A percentile compares a stretch with the other conserved stretches of the same genome.
Evolutionary conservation across 2,329 filamentous ascomycete species (phyloP).

Genomic region (Fusarium circinatum): DNA sequence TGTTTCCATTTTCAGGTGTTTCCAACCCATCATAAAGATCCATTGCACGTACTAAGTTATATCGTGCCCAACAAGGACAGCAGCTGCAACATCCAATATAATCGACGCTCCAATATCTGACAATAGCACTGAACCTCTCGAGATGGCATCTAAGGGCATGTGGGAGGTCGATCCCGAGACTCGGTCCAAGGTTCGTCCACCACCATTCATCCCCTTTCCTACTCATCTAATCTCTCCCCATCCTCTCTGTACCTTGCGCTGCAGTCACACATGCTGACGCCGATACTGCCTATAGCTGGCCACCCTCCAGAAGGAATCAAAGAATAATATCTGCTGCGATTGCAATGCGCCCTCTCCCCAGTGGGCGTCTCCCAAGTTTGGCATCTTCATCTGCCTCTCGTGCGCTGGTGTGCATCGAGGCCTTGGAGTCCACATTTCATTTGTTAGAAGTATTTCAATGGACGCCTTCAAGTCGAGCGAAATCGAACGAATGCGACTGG

Average conservation of each 20-base stretch:
- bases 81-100: not conserved
- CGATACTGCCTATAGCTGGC: conserved; percentile 70
- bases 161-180: conserved; percentile 99
- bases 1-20: conserved; percentile 24
- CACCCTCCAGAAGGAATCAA: conserved; percentile 88
- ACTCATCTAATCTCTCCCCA: conserved; percentile 1
- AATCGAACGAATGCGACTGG: conserved; percentile 91
- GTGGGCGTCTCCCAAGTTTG: conserved; percentile 98
- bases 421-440: conserved; percentile 97
- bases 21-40: conserved; percentile 20
- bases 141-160: conserved; percentile 80
- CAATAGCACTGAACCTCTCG: conserved; percentile 15
- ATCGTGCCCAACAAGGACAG: conserved; percentile 1
- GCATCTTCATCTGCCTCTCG: conserved; percentile 97
- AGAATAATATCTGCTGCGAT: conserved; percentile 93
- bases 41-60: not conserved
- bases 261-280: conserved; percentile 24
- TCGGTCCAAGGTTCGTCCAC: conserved; percentile 79
- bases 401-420: conserved; percentile 96
- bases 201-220: conserved; percentile 10
- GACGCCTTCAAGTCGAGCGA: conserved; percentile 95
- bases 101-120: conserved; percentile 7
- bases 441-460: conserved; percentile 98
- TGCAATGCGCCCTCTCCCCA: conserved; percentile 95
- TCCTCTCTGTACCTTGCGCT: not conserved